Percentiles rank a stretch among this genome's conserved stretches.
Evolutionary conservation across 164 flowering plant genomes (phyloP).

Genomic region (Piper longum): DNA sequence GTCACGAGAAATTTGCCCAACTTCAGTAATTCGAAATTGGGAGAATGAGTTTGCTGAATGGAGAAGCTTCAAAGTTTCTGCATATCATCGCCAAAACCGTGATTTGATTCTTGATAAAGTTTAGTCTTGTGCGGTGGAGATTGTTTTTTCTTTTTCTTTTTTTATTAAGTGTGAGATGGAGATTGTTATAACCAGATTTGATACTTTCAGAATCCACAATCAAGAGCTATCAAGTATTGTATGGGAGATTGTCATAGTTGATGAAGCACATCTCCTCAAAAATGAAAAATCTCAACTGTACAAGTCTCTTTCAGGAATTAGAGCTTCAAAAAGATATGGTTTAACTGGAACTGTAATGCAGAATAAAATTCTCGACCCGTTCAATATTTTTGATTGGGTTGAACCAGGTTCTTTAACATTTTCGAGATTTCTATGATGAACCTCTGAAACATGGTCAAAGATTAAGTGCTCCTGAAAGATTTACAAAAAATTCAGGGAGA

Average conservation of each 20-base stretch:
- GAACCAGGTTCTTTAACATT: conserved; percentile 86
- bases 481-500: conserved; percentile 59
- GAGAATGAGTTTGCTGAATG: conserved; percentile 85
- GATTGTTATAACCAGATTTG: conserved; percentile 86
- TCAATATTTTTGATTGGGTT: conserved; percentile 87
- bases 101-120: conserved; percentile 65
- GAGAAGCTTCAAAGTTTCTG: conserved; percentile 55
- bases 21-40: conserved; percentile 91
- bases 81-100: conserved; percentile 76
- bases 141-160: too few relatives aligned
- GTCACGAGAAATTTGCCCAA: conserved; percentile 40
- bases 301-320: conserved; percentile 45
- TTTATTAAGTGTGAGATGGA: conserved; percentile 14
- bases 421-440: conserved; percentile 86
- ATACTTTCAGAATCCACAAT: conserved; percentile 76
- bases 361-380: conserved; percentile 86
- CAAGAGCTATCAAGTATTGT: conserved; percentile 38
- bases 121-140: conserved; percentile 23
- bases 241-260: conserved; percentile 83
- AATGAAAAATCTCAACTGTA: conserved; percentile 92
- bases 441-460: conserved; percentile 98
- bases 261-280: conserved; percentile 87
- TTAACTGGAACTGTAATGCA: conserved; percentile 98
- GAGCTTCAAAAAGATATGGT: conserved; percentile 67
- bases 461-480: conserved; percentile 79